Conservation (phyloP, 2,329 filamentous ascomycete genomes). For the Colletotrichum spaethianum region DNA sequence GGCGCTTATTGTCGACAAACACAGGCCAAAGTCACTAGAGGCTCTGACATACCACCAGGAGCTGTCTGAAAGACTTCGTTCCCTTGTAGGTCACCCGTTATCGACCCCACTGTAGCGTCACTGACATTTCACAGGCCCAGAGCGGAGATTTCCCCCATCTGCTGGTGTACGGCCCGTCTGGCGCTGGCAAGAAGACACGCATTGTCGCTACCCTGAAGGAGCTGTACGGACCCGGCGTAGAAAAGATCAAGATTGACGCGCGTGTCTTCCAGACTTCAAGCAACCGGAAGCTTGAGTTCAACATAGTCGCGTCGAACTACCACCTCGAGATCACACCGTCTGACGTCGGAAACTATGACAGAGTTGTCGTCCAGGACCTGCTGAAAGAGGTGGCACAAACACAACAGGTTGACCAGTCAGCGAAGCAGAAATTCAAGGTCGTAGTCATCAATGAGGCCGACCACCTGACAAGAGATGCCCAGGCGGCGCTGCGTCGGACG, state of each 20-base stretch:
- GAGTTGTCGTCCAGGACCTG: slow-evolving; percentile 95
- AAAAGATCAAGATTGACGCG: slow-evolving; percentile 99
- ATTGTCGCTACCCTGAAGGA: slow-evolving; percentile 97
- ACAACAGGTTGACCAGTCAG: slow-evolving; percentile 95
- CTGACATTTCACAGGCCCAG: slow-evolving; percentile 77
- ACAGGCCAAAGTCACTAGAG: slow-evolving; percentile 81
- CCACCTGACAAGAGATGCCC: slow-evolving; percentile 92
- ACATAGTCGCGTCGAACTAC: slow-evolving; percentile 96
- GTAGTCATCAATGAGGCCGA: slow-evolving; percentile 99
- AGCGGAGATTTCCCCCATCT: slow-evolving; percentile 98
- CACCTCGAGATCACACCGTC: slow-evolving; percentile 98
- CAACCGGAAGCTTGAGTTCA: slow-evolving; percentile 99
- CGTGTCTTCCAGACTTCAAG: slow-evolving; percentile 95
- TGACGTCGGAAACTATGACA: slow-evolving; percentile 95
- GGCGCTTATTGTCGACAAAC: slow-evolving; percentile 81
- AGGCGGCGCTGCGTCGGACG: slow-evolving; percentile 92
- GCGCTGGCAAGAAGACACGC: slow-evolving; percentile 97
- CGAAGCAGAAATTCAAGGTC: slow-evolving; percentile 95
- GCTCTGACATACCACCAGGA: slow-evolving; percentile 89
- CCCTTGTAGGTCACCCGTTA: slow-evolving; percentile 75
- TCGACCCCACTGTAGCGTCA: not conserved
- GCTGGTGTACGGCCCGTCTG: slow-evolving; percentile 95
- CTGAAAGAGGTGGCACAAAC: slow-evolving; percentile 99
- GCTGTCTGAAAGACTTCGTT: slow-evolving; percentile 87
- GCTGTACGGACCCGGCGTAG: slow-evolving; percentile 95